Base-by-base conservation (phyloP, 352 stramenopile genomes). In the Phytophthora sansomeana region DNA sequence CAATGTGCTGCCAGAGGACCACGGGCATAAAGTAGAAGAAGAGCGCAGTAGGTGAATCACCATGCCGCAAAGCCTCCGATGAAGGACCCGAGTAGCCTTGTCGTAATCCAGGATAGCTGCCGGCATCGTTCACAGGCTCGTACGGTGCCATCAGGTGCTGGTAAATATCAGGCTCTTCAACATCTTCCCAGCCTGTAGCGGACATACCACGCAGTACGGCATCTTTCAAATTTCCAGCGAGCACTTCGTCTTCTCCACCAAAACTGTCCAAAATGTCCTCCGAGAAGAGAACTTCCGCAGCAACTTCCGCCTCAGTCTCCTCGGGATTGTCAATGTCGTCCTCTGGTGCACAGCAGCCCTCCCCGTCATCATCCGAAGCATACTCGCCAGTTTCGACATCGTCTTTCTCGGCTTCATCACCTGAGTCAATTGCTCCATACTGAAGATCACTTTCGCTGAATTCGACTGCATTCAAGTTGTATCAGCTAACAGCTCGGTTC, bases 361-460 rank as follows among this genome's bases (percentile, higher is more conserved):
- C 36, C 19, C 7, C 8, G 9, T 53, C 21, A 1, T 14, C 36
- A 32, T 61, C 63, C 1, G 30, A 49, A n/a, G 30, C 28, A 2
- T 53, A 29, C 24, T 59, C 63, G 5, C 24, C 54, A 16, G 28
- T n/a, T 1, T 71, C 32, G 10, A 63, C 1, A 4, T 63, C 47
- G 4, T 56, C 46, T 11, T 63, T 64, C 5, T 63, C 62, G 1
- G 62, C 35, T 5, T 72, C 57, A 9, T 63, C 43, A 0, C 57
- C 64, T 17, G 57, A 67, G 16, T 67, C 57, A 0, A 72, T 72
- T 0, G 33, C 5, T 1, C 42, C 51, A 16, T 49, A 72, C 10
- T 30, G 32, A 0, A 14, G 17, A 4, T 4, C 38, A n/a, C 57
- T 19, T 0, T 52, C 38, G 4, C 11, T 44, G n/a, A 32, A 30